Evolutionary conservation across 352 stramenopile species (phyloP), one percentile per base, ranked within the genome.

Genomic region (Elongisporangium prolatum): DNA sequence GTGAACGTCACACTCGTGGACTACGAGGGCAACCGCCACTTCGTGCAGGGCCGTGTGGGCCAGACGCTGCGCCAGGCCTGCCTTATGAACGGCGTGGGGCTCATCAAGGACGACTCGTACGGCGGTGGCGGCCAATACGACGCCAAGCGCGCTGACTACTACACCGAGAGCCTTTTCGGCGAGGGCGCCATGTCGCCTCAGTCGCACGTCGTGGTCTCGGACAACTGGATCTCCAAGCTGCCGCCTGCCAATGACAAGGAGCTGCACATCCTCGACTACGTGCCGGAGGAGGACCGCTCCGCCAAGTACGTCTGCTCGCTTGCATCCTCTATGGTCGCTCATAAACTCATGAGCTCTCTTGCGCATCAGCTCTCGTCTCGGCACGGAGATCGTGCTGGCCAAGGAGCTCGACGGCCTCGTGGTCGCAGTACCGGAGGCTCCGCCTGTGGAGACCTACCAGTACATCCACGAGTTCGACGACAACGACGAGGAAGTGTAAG

Each of bases 401-500:
- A 91, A 95, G 70, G 79, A 85, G 53, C 75, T 96, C 63, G 77
- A 96, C 66, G 87, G 87, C n/a, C 72, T 96, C 44, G 85, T 96
- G 22, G 83, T 96, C 62, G 85, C 84, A 20, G 87, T 96, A 57
- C 87, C 87, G 4, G 87, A 96, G 68, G 80, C 80, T 37, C 81
- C 84, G 28, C 87, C 85, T 21, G 77, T 94, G 44, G 85, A 95
- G 65, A 91, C 75, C 37, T 96, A 89, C 70, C 54, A 76, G 67
- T 96, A 96, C 71, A 71, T 78, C 28, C 86, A 96, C 66, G 75
- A 93, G 71, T 96, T 88, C 67, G 86, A 96, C 24, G 84, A 94
- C 62, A 81, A 93, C 53, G 69, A 82, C 63, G 81, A 88, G 60
- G 78, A 91, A 13, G 71, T 89, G 44, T 58, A 86, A 38, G 44